Evolutionary conservation across 352 stramenopile genomes (phyloP).

Genomic region (Pythium vanterpoolii): DNA sequence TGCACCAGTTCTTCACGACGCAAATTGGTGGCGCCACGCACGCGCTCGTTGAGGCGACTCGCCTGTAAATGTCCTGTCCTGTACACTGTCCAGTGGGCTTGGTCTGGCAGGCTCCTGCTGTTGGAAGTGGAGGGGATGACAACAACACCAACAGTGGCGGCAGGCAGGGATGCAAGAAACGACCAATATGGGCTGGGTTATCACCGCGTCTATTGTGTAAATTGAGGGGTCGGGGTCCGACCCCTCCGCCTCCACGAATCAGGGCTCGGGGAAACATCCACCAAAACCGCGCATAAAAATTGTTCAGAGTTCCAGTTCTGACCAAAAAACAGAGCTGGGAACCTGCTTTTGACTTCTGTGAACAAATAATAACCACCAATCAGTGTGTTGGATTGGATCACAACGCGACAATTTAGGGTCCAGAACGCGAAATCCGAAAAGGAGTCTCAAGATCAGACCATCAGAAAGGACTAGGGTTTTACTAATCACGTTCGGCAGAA

Average conservation of each 20-base stretch:
- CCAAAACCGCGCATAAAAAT: constrained; percentile 1
- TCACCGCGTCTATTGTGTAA: too few relatives aligned
- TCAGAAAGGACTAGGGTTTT: not conserved
- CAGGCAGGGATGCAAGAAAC: too few relatives aligned
- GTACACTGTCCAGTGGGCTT: too few relatives aligned
- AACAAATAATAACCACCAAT: not conserved
- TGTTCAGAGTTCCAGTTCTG: not conserved
- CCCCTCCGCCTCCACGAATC: too few relatives aligned
- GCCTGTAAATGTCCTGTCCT: too few relatives aligned
- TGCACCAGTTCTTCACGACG: too few relatives aligned
- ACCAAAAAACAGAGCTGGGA: not conserved
- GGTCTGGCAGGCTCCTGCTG: too few relatives aligned
- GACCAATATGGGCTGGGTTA: too few relatives aligned
- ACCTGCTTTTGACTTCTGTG: not conserved
- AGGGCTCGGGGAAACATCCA: constrained; percentile 3
- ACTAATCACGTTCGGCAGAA: too few relatives aligned
- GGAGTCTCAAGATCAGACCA: not conserved
- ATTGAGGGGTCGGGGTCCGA: constrained; percentile 8
- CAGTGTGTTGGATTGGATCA: not conserved
- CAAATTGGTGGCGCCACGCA: not conserved
- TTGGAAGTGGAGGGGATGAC: not conserved
- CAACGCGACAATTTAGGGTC: constrained; percentile 6
- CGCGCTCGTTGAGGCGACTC: not conserved
- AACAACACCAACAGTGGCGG: too few relatives aligned
- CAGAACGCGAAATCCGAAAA: too few relatives aligned